A percentile compares a stretch with the other conserved stretches of the same genome.
Evolutionary conservation across 139 green algal species (phyloP).

Genomic region (Limnomonas spitsbergensis): DNA sequence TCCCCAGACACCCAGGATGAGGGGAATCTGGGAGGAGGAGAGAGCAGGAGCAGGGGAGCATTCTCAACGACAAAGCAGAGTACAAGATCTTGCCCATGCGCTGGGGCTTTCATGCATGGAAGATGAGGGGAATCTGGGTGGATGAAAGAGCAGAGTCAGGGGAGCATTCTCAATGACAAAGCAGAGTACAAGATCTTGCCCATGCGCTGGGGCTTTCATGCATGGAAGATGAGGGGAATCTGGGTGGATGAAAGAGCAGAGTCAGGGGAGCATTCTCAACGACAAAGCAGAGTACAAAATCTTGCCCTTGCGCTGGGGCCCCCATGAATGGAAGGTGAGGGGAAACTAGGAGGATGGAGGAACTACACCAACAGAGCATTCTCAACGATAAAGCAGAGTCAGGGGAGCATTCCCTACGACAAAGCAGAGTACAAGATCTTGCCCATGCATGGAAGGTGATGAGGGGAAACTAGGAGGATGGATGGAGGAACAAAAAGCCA

Average conservation of each 20-base stretch:
- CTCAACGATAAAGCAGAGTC: background rate
- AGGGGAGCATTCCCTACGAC: background rate
- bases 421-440: background rate
- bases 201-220: conserved; percentile 8
- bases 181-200: background rate
- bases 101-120: background rate
- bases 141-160: conserved; percentile 19
- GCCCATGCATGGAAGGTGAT: background rate
- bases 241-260: conserved; percentile 20
- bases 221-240: conserved; percentile 55
- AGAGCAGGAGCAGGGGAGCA: conserved; percentile 24
- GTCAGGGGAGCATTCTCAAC: too few species aligned
- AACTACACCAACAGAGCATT: conserved; percentile 23
- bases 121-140: conserved; percentile 56
- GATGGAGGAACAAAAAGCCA: too few species aligned
- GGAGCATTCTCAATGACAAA: too few species aligned
- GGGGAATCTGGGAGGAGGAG: conserved; percentile 40
- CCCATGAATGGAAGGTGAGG: conserved; percentile 37
- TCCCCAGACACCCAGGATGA: conserved; percentile 74
- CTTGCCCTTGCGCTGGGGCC: background rate
- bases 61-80: background rate
- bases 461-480: background rate
- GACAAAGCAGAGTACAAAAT: background rate
- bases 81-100: conserved; percentile 1
- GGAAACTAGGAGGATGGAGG: conserved; percentile 39